Base-by-base conservation (phyloP, 73 alveolate species). In the Stentor coeruleus region DNA sequence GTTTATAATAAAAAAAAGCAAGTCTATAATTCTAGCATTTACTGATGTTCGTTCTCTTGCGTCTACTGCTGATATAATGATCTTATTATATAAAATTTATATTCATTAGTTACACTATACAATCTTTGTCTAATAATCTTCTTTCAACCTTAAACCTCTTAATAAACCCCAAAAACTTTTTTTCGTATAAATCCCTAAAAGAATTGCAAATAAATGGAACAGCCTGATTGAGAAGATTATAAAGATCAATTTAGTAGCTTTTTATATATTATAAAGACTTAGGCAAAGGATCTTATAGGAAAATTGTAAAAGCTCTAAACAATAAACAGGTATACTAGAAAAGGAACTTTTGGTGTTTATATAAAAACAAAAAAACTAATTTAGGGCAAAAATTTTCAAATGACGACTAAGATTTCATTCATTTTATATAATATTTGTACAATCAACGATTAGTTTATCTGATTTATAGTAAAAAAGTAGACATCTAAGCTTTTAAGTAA, bases 401-500 rank as follows among this genome's bases (percentile, higher is more conserved):
- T 82, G 28, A 86, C 82, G 92, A 86, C 73, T 11, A 59, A 74
- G 20, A 82, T 86, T 38, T 49, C n/a, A n/a, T 86, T 28, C n/a
- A 79, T 4, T 88, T 83, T 0, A 66, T 83, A 11, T 39, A 39
- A 36, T 66, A 76, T 55, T 36, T 86, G 82, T 89, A 86, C 37
- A 86, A 82, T 37, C 66, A 66, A 26, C 89, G 82, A 28, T 85
- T 80, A 55, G 85, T 84, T 0, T 83, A 90, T 72, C 86, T 83
- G 80, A 77, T 75, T 42, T 92, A 92, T 85, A 83, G 86, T 57
- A 90, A 91, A 84, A 89, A 92, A 82, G 91, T 95, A 38, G 97
- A 93, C 83, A 82, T 95, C 55, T 96, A 98, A 98, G 90, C 97
- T 40, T 93, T 97, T 74, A 99, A 99, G 15, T 86, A 74, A 90